Evolutionary conservation across 2,329 filamentous ascomycete species (phyloP).

Genomic region (Dendryphion nanum): DNA sequence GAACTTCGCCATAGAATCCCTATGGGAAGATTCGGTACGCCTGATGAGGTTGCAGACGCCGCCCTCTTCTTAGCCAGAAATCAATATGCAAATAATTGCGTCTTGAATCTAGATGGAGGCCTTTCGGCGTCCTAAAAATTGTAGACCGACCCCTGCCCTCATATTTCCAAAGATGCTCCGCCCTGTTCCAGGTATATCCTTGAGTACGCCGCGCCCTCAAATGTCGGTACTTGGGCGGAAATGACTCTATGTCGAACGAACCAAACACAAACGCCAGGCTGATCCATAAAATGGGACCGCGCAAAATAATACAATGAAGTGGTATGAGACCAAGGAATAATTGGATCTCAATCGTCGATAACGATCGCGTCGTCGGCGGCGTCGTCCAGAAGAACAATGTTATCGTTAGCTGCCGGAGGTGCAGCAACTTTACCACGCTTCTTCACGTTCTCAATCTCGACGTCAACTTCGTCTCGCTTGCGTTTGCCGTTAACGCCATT

Average conservation of each 20-base stretch:
- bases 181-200: background rate
- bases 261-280: no score
- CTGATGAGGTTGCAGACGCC: constrained; percentile 77
- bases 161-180: background rate
- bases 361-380: constrained; percentile 35
- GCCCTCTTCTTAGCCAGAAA: constrained; percentile 75
- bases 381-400: constrained; percentile 37
- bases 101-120: constrained; percentile 83
- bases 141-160: no score
- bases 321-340: no score
- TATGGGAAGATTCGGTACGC: constrained; percentile 62
- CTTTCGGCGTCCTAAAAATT: constrained; percentile 60
- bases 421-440: constrained; percentile 44
- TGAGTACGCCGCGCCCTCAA: no score
- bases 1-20: constrained; percentile 57
- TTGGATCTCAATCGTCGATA: constrained; percentile 25
- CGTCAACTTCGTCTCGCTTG: constrained; percentile 47
- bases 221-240: no score
- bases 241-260: no score
- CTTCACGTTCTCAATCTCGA: constrained; percentile 34
- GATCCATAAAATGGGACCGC: no score
- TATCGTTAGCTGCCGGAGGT: constrained; percentile 22
- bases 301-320: no score
- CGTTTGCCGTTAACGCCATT: constrained; percentile 39
- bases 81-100: constrained; percentile 81